Percentiles rank a stretch among this genome's conserved stretches.
phyloP scores from a whole-genome alignment of 108 stramenopile genomes.

The Pseudonitzschia multiseries region DNA sequence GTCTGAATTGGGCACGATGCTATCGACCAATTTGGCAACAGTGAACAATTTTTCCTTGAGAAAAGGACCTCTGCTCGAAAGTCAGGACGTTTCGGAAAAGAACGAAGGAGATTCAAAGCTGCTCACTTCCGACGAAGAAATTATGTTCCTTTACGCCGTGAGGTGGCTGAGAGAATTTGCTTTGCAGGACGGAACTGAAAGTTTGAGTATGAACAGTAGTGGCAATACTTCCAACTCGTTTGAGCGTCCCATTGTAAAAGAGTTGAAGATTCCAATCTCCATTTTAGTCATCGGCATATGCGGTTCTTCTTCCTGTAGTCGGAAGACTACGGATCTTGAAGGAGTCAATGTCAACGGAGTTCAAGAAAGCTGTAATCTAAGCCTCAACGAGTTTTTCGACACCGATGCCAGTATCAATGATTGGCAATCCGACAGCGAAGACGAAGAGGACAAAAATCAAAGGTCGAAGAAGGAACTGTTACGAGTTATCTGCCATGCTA shows the following conservation, averaged over 20 bases:
- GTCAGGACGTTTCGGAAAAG: background rate
- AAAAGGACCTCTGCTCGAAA: background rate
- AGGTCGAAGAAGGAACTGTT: constrained; percentile 35
- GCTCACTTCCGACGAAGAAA: constrained; percentile 9
- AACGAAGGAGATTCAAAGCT: background rate
- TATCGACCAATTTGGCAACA: constrained; percentile 49
- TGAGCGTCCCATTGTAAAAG: constrained; percentile 30
- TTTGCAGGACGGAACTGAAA: constrained; percentile 24
- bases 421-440: constrained; percentile 33
- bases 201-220: background rate
- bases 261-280: constrained; percentile 54
- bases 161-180: constrained; percentile 66
- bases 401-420: constrained; percentile 73
- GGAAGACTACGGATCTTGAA: constrained; percentile 5
- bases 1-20: constrained; percentile 47
- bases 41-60: constrained; percentile 24
- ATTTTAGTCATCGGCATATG: constrained; percentile 59
- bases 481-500: constrained; percentile 58
- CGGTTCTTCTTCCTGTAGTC: constrained; percentile 48
- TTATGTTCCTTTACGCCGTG: constrained; percentile 40
- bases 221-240: constrained; percentile 36
- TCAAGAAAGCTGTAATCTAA: constrained; percentile 12
- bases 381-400: constrained; percentile 66
- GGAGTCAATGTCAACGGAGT: constrained; percentile 2
- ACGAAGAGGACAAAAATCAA: constrained; percentile 17